Evolutionary conservation across 129 eudicot species (phyloP), one percentile per base, ranked within the genome.

Genomic region (Flaveria linearis): DNA sequence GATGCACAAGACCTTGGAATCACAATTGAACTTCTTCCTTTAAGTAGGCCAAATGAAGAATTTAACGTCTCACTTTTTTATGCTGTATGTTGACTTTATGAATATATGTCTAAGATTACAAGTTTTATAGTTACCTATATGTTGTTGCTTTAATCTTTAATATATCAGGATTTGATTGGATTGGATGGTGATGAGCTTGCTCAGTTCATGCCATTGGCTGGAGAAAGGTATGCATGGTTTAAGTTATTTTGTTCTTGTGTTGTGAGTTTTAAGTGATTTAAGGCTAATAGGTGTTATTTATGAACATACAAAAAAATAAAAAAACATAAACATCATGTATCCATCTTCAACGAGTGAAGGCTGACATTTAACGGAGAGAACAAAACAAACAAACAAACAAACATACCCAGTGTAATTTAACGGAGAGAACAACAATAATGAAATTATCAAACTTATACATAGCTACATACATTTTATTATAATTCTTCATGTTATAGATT

Each of bases 1-100:
- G 99, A 94, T 86, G 97, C 96, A 47, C 97, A 91, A 86, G 99
- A 94, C 82, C 97, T 94, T 87, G 96, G 94, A 66, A 91, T 94
- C 69, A 80, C 96, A 62, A 89, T 94, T 69, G 96, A 91, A 82
- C 94, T 94, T 79, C 99, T 94, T 26, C 99, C 99, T 23, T 85
- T 94, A 45, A 89, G 93, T 69, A 80, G 80, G 36, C 89, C 89
- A 71, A 84, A 89, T 82, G 88, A 80, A 64, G 96, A 94, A 72
- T 94, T 94, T 68, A 82, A 91, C n/a, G 74, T 85, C 64, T 89
- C 99, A 73, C 82, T 69, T 42, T 94, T 91, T 74, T 94, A 94
- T 86, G 93, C 99, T 74, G 99, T 94, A 87, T 73, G 97, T 74
- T 81, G 58, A 63, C 41, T 53, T 47, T 62, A 50, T 67, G n/a